Base-by-base conservation (phyloP, 768 basidiomycete genomes). In the Suillus discolor region DNA sequence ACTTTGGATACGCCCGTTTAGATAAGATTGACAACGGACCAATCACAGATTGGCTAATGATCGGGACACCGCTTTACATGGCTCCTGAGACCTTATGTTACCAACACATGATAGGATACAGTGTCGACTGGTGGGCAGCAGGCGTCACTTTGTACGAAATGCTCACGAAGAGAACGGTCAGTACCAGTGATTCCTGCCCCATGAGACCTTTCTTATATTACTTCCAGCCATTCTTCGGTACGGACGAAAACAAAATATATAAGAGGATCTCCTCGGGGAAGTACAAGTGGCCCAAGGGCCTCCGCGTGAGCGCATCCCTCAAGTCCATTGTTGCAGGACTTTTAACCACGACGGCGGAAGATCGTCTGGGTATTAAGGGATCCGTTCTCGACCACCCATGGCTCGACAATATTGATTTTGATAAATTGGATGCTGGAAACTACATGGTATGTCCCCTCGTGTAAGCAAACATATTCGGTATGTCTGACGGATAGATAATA, bases 71-170 rank as follows among this genome's bases (percentile, higher is more conserved):
- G 9, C 65, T 74, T 3, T 88, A 86, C 72, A 79, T 79, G 75
- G 80, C 85, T 6, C 87, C 87, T 0, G 87, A 89, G 69, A 62
- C 78, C 41, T 67, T 68, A n/a, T 64, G 70, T 65, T 62, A 66
- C 53, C 71, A 77, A 23, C 57, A 66, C 38, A 67, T 66, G 31
- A 66, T 71, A n/a, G 74, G 77, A 4, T 39, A 71, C 39, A 72
- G 77, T 1, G 68, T 85, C 12, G 87, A 89, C 71, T 87, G 86
- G 86, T 88, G 84, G 81, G 76, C 86, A 25, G 76, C 77, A 31
- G 87, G 85, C 0, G 71, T 83, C 13, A 77, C 81, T 28, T 69
- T 88, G 31, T 89, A 79, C 64, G 86, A 89, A 69, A 85, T 89
- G 83, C 69, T 80, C 5, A 80, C 82, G 5, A 73, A 78, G 42